A percentile compares a stretch with the other conserved stretches of the same genome.
These are phyloP conservation scores for Cystobasidium tubakii DNA, from an alignment of 768 basidiomycete species.

Conservation along the genomic window DNA sequence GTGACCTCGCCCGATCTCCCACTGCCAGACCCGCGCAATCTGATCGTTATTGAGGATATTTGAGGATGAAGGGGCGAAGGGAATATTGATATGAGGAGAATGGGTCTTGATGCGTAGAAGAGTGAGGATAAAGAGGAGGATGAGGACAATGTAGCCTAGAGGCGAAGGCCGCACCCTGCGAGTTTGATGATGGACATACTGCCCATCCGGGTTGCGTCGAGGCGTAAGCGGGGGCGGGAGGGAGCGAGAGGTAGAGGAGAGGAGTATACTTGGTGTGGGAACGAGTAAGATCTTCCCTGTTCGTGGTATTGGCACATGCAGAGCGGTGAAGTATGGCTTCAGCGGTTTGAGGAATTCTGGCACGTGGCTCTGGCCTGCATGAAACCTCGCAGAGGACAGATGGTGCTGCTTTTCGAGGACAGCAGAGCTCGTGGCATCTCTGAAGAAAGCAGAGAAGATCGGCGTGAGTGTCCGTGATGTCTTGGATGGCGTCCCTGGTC, in stretches of 20 bases:
- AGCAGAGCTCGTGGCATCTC: constrained; percentile 4
- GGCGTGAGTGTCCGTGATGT: not conserved
- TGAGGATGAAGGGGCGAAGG: constrained; percentile 49
- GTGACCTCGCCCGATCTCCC: constrained; percentile 90
- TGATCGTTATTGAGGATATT: constrained; percentile 55
- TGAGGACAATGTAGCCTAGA: constrained; percentile 11
- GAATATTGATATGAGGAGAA: constrained; percentile 31
- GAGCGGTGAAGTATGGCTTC: constrained; percentile 1
- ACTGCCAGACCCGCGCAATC: constrained; percentile 83
- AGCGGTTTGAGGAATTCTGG: constrained; percentile 4
- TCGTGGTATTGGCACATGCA: constrained; percentile 1
- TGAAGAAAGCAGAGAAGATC: not conserved
- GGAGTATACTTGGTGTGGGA: not conserved
- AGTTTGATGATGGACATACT: not conserved
- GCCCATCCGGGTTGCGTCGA: not conserved
- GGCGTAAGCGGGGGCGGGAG: not conserved
- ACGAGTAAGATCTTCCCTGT: not conserved
- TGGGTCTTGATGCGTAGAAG: not conserved
- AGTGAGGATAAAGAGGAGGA: constrained; percentile 1
- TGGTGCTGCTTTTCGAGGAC: constrained; percentile 20
- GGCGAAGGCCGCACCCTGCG: not conserved
- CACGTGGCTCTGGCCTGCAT: not conserved
- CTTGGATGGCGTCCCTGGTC: constrained; percentile 10
- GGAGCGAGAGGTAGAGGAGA: not conserved
- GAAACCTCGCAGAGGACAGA: not conserved